Evolutionary conservation across 768 basidiomycete genomes (phyloP).

Genomic region (Scleroderma bovista): DNA sequence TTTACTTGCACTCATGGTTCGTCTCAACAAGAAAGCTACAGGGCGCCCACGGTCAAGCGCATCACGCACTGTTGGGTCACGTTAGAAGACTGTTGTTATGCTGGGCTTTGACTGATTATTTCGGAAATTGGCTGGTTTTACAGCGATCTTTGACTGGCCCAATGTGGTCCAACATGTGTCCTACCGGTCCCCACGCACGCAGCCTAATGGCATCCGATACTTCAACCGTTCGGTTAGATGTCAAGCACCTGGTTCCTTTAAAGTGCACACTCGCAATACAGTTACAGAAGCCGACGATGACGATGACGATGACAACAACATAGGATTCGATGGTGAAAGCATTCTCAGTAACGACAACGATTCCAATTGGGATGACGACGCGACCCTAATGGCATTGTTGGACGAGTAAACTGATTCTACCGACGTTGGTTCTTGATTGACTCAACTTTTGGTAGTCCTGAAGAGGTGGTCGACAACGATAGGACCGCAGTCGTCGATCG

Average conservation of each 20-base stretch:
- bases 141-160: not conserved
- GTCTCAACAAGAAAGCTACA: not conserved
- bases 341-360: constrained; percentile 2
- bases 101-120: not conserved
- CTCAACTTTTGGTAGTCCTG: constrained; percentile 25
- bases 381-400: constrained; percentile 23
- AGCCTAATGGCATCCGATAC: too few relatives aligned
- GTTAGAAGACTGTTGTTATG: not conserved
- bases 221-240: too few relatives aligned
- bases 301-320: constrained; percentile 3
- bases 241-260: too few relatives aligned
- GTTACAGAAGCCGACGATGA: not conserved
- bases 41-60: constrained; percentile 1
- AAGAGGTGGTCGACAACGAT: constrained; percentile 35
- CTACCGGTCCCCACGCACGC: too few relatives aligned
- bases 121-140: not conserved
- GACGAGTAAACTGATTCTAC: constrained; percentile 15
- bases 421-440: not conserved
- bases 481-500: constrained; percentile 42
- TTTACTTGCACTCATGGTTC: not conserved
- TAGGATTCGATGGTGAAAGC: not conserved
- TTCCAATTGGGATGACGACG: constrained; percentile 23
- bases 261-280: too few relatives aligned
- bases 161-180: too few relatives aligned
- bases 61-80: constrained; percentile 1